Base-by-base conservation (phyloP, 345 rosid species). In the Syzygium jambos region DNA sequence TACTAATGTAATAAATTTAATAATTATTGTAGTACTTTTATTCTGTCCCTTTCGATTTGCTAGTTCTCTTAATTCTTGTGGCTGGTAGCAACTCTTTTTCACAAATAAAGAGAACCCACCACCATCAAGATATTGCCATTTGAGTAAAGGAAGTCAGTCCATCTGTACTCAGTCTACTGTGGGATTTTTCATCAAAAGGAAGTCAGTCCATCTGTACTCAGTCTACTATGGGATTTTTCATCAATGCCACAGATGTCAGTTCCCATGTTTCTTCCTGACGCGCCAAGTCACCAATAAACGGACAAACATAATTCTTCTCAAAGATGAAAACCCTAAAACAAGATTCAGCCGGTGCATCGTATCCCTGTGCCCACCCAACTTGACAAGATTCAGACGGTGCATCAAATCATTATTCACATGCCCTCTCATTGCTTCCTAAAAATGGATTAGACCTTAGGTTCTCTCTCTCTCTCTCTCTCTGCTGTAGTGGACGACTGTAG, bases 311-410 rank as follows among this genome's bases (percentile, higher is more conserved):
- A 84, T 51, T 41, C 11, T 82, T 8, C 85, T 23, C n/a, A 46
- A 84, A 17, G 25, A 17, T 61, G n/a, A 86, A 59, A 77, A 68
- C 56, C 27, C 51, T 29, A 46, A 83, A 83, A 14, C 52, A 86
- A 59, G 87, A 89, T 85, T 87, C 14, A 87, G 87, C 87, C 88
- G 65, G 90, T 55, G 88, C 78, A 86, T 68, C 78, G 78, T 16
- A 30, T 68, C 78, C 43, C 23, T 34, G 23, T 19, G 43, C 4
- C 78, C 43, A 34, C 43, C 43, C 78, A 68, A 30, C 78, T 68
- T 8, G 78, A 68, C 78, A 30, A 68, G 43, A 68, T 68, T 68
- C 78, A 68, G 46, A 11, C 78, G 78, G 78, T 16, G 78, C 46
- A 30, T 68, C 87, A 86, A 52, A 73, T 89, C 77, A 27, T 29